Conservation (phyloP, 2,329 filamentous ascomycete species). For the Harringtonia lauricola region DNA sequence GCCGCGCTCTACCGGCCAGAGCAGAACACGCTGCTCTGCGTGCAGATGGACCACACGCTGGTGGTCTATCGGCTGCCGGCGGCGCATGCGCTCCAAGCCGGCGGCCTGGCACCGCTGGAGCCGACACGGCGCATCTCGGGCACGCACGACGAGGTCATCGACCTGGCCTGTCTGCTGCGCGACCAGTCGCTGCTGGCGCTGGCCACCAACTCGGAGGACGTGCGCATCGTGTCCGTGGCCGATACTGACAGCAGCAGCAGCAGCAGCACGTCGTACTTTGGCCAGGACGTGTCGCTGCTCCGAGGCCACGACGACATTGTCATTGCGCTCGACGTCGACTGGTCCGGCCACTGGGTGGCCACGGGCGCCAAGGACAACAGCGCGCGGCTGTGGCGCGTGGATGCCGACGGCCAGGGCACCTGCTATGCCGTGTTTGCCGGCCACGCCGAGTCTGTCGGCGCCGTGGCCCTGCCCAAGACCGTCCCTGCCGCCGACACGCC, state of each 20-base stretch:
- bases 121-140: constrained; percentile 76
- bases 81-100: neutral
- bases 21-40: constrained; percentile 62
- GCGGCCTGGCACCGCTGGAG: constrained; percentile 25
- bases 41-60: constrained; percentile 66
- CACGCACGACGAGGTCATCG: constrained; percentile 96
- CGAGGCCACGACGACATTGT: constrained; percentile 93
- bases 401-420: constrained; percentile 17
- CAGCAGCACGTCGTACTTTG: constrained; percentile 69
- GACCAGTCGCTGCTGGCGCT: constrained; percentile 76
- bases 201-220: constrained; percentile 89
- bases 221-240: constrained; percentile 62
- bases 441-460: constrained; percentile 87
- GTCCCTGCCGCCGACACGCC: constrained; percentile 57
- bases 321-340: constrained; percentile 87
- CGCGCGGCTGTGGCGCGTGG: constrained; percentile 80
- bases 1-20: constrained; percentile 55
- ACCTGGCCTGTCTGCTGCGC: constrained; percentile 74
- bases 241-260: neutral
- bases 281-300: constrained; percentile 75
- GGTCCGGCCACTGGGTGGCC: constrained; percentile 93
- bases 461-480: constrained; percentile 69
- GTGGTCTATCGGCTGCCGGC: neutral
- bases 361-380: constrained; percentile 97
- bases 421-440: constrained; percentile 58